phyloP scores from a whole-genome alignment of 805 yeast species.

The Ogataea saltuana region DNA sequence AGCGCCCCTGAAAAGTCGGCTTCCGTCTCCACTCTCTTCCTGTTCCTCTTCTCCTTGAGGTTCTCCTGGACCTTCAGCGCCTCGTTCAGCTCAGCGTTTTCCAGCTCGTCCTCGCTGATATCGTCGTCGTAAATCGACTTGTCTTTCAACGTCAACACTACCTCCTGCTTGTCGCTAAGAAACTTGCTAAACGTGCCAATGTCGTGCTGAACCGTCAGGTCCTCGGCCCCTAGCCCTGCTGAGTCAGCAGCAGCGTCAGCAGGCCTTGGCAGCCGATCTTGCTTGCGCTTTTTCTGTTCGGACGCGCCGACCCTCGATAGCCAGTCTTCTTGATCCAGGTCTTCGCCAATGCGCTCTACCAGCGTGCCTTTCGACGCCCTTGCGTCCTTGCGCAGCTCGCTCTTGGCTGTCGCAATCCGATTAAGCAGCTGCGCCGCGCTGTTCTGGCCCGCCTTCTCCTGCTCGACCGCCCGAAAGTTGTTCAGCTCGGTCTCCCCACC shows the following conservation, averaged over 20 bases:
- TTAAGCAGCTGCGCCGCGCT: constrained; percentile 27
- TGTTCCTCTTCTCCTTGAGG: constrained; percentile 10
- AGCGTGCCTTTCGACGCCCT: constrained; percentile 28
- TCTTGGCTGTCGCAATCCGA: constrained; percentile 17
- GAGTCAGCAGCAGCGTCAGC: neutral
- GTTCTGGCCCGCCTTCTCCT: constrained; percentile 34
- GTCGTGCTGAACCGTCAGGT: constrained; percentile 47
- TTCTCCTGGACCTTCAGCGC: constrained; percentile 24
- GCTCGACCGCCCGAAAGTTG: constrained; percentile 39
- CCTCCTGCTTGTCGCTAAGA: constrained; percentile 34
- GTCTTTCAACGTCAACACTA: constrained; percentile 61
- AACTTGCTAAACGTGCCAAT: constrained; percentile 40
- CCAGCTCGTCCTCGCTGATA: constrained; percentile 43
- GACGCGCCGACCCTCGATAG: constrained; percentile 31
- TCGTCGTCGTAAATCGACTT: constrained; percentile 39
- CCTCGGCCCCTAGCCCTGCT: constrained; percentile 21
- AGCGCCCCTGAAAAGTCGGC: constrained; percentile 12
- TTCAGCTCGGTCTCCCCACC: constrained; percentile 28
- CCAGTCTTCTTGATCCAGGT: constrained; percentile 40
- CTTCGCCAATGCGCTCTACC: constrained; percentile 29
- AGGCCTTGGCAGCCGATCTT: constrained; percentile 2
- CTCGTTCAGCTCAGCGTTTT: constrained; percentile 28
- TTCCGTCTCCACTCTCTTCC: constrained; percentile 37
- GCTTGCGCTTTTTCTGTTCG: constrained; percentile 11
- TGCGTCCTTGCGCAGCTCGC: constrained; percentile 25